Evolutionary conservation across 495 filamentous ascomycete genomes (phyloP).

Genomic region (Endocarpon pusillum): DNA sequence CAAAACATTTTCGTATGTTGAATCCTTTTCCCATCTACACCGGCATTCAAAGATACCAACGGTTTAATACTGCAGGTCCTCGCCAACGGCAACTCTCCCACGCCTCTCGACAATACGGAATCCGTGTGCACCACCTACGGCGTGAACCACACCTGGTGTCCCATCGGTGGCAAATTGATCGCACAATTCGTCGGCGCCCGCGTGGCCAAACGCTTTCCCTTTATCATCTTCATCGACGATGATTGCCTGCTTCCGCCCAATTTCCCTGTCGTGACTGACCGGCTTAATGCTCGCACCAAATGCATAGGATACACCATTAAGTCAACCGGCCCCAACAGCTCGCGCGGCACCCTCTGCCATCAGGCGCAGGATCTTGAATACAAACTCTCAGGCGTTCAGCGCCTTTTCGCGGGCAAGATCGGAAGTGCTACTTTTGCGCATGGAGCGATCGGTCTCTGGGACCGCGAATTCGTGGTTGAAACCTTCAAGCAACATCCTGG

Average conservation of each 20-base stretch:
- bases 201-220: slow-evolving; percentile 22
- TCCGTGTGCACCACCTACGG: slow-evolving; percentile 26
- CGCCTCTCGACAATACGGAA: slow-evolving; percentile 25
- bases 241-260: slow-evolving; percentile 28
- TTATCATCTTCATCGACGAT: slow-evolving; percentile 30
- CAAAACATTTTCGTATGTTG: slow-evolving; percentile 28
- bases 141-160: slow-evolving; percentile 24
- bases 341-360: slow-evolving; percentile 21
- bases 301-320: slow-evolving; percentile 31
- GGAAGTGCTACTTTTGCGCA: slow-evolving; percentile 28
- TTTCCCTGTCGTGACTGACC: slow-evolving; percentile 25
- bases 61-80: slow-evolving; percentile 19
- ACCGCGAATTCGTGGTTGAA: slow-evolving; percentile 21
- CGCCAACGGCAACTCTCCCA: slow-evolving; percentile 25
- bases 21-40: background rate
- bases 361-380: slow-evolving; percentile 33
- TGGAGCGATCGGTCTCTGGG: slow-evolving; percentile 29
- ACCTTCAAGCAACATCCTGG: slow-evolving; percentile 28
- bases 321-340: slow-evolving; percentile 16
- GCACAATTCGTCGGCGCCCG: slow-evolving; percentile 31
- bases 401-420: slow-evolving; percentile 22
- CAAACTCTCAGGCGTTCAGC: slow-evolving; percentile 23
- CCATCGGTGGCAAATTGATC: slow-evolving; percentile 26
- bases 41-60: too few species aligned
- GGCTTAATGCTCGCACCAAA: slow-evolving; percentile 18